Conservation (phyloP, 768 basidiomycete genomes). For the Rhodotorula graminis region DNA sequence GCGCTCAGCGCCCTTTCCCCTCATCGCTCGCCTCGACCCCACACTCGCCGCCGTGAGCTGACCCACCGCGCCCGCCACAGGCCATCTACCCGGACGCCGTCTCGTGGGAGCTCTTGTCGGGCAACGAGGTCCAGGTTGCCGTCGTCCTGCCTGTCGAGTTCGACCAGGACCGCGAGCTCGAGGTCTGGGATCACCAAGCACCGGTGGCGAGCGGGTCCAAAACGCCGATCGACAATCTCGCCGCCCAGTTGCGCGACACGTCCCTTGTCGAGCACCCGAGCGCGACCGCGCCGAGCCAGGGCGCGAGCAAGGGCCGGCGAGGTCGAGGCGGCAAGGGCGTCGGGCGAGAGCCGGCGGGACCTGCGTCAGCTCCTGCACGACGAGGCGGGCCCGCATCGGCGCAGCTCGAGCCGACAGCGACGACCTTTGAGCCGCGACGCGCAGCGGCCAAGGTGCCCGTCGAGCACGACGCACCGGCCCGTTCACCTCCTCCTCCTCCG, state of each 20-base stretch:
- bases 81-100: constrained; percentile 16
- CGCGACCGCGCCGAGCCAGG: too few species aligned
- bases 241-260: neutral
- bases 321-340: neutral
- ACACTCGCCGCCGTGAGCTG: neutral
- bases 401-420: neutral
- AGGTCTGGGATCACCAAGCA: neutral
- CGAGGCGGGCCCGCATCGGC: neutral
- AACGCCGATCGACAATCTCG: neutral
- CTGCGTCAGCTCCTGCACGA: neutral
- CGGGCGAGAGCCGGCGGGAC: neutral
- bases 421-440: neutral
- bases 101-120: neutral
- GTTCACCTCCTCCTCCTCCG: neutral
- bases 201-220: neutral
- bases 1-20: neutral
- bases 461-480: neutral
- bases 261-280: too few species aligned
- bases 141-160: constrained; percentile 8
- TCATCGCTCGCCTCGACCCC: neutral
- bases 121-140: neutral
- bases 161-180: constrained; percentile 1
- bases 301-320: too few species aligned
- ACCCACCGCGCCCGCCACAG: neutral
- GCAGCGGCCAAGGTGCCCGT: too few species aligned